Conservation (phyloP, 345 rosid species). For the Populus deltoides region DNA sequence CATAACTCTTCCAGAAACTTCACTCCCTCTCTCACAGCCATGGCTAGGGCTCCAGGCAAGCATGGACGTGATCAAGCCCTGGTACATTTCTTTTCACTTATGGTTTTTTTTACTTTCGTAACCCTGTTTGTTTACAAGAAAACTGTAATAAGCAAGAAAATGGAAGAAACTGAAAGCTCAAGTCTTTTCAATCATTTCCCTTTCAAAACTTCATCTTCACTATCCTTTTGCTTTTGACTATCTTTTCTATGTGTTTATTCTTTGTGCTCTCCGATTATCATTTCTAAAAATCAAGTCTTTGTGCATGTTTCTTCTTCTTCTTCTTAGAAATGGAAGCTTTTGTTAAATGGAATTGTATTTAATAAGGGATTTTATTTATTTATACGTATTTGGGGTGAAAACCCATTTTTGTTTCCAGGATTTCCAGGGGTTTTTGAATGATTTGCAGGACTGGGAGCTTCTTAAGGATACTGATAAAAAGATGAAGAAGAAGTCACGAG, state of each 20-base stretch:
- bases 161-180: neutral
- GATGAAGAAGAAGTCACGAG: conserved; percentile 33
- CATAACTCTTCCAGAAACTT: conserved; percentile 15
- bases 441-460: conserved; percentile 94
- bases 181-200: neutral
- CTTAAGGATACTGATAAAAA: conserved; percentile 64
- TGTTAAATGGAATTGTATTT: neutral
- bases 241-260: neutral
- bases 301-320: neutral
- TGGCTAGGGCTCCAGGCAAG: conserved; percentile 50
- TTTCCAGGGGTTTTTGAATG: conserved; percentile 86
- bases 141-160: neutral
- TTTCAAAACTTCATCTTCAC: neutral
- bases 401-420: conserved; percentile 43
- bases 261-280: neutral
- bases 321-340: neutral
- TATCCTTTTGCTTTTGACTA: neutral
- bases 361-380: neutral
- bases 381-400: conserved; percentile 2
- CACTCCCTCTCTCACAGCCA: conserved; percentile 9
- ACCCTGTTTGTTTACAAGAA: neutral
- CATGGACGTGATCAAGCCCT: conserved; percentile 63
- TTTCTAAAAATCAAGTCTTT: neutral
- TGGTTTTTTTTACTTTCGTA: neutral
- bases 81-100: conserved; percentile 32